These are phyloP conservation scores for Rhodotorula diobovata DNA, from an alignment of 768 basidiomycete species.

Conservation along the genomic window DNA sequence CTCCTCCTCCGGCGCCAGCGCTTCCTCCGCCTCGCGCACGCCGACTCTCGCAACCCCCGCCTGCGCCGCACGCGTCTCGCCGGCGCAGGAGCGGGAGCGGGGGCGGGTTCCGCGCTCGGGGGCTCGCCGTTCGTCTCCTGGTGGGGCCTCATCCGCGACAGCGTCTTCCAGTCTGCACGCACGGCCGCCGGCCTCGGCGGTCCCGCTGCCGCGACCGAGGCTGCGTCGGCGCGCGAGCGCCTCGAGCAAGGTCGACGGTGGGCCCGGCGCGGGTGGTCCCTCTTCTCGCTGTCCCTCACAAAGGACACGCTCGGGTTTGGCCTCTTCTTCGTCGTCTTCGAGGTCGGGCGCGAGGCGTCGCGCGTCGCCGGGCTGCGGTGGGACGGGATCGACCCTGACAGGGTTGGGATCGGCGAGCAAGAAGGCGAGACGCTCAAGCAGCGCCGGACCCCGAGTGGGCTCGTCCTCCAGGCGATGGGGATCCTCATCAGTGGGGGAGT, in stretches of 20 bases:
- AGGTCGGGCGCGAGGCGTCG: conserved; percentile 28
- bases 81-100: background rate
- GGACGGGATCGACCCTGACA: conserved; percentile 1
- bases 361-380: conserved; percentile 11
- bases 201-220: background rate
- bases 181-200: background rate
- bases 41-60: conserved; percentile 6
- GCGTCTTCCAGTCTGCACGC: conserved; percentile 15
- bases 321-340: conserved; percentile 41
- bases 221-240: background rate
- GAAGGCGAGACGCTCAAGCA: conserved; percentile 4
- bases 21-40: conserved; percentile 10
- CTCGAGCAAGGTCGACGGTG: conserved; percentile 18
- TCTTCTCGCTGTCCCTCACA: conserved; percentile 30
- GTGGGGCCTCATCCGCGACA: conserved; percentile 27
- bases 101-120: no score
- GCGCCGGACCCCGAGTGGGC: background rate
- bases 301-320: conserved; percentile 42
- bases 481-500: conserved; percentile 25
- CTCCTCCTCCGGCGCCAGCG: conserved; percentile 36
- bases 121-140: conserved; percentile 20
- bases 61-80: background rate
- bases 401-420: background rate
- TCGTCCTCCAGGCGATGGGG: conserved; percentile 18
- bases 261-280: conserved; percentile 35